Evolutionary conservation across 352 stramenopile species (phyloP).

Genomic region (Phytophthora cryptogea): DNA sequence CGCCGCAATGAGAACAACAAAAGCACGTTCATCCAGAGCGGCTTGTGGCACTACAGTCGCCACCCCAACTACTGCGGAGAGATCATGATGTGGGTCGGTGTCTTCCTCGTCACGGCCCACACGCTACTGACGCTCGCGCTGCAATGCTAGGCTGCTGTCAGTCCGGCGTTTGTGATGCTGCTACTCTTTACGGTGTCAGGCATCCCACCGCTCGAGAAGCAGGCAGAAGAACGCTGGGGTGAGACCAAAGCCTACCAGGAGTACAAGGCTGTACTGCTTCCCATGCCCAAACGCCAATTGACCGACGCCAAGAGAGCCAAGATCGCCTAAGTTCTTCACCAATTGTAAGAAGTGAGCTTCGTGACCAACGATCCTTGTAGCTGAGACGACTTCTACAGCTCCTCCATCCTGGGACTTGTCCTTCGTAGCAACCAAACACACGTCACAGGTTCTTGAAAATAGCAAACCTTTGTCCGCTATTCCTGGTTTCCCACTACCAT

Average conservation of each 20-base stretch:
- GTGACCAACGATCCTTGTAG: no score
- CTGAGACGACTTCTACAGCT: no score
- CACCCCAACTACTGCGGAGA: conserved; percentile 95
- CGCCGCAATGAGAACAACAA: conserved; percentile 63
- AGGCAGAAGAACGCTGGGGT: conserved; percentile 75
- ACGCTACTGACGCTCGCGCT: conserved; percentile 42
- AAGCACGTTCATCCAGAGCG: conserved; percentile 77
- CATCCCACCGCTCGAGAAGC: conserved; percentile 78
- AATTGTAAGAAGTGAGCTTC: no score
- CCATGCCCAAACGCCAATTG: conserved; percentile 28
- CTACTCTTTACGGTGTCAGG: conserved; percentile 76
- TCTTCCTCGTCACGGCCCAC: conserved; percentile 58
- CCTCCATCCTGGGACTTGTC: no score
- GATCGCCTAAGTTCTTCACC: conserved; percentile 3
- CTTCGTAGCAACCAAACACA: neutral
- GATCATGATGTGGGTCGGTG: conserved; percentile 88
- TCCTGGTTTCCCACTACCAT: conserved; percentile 5
- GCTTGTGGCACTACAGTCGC: conserved; percentile 88
- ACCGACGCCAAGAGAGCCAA: neutral
- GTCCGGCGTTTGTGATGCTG: conserved; percentile 73
- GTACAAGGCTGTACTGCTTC: conserved; percentile 79
- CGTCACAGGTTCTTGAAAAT: conserved; percentile 12
- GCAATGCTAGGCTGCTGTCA: conserved; percentile 48
- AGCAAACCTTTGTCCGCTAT: conserved; percentile 9
- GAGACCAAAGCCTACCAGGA: conserved; percentile 59